Evolutionary conservation across 2,329 filamentous ascomycete species (phyloP), one percentile per base, ranked within the genome.

Genomic region (Bipolaris oryzae): DNA sequence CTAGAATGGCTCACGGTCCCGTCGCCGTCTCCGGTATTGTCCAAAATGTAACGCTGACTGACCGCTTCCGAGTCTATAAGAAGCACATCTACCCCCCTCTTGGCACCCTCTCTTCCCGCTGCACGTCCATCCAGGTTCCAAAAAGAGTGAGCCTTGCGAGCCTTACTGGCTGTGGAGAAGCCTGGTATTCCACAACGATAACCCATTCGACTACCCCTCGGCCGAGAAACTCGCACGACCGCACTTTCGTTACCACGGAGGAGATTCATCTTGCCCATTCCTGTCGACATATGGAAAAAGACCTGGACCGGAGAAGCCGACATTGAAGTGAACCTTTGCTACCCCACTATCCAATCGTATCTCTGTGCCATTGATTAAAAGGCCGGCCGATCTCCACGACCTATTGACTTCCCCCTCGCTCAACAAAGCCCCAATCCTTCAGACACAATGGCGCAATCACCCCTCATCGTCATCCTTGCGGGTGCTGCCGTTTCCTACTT

Each of bases 401-500:
- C 18, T 18, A 7, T 41, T 41, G 3, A 13, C 15, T 41, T n/a
- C 21, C 21, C 15, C 13, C 37, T 21, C 18, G 18, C 11, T 21
- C 21, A 41, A 7, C 20, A 41, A 41, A 41, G 11, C 7, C 18
- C 7, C 20, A 7, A 23, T 13, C 39, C 15, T 25, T 31, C 16
- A 23, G 21, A 23, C 53, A 59, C 7, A 23, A 72, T 70, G 66
- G 67, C 61, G 16, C 61, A 64, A 15, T 70, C 70, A 13, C 66
- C 67, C 11, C 61, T 73, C 28, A 44, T 73, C 21, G 64, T 71
- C 46, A 61, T 74, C 45, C 62, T 73, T 48, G 65, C 64, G 7
- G 64, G 69, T 37, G 57, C 73, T 28, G 72, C 76, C 44, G 20
- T 75, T 5, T 57, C 72, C 44, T 79, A 77, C 62, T 47, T 74